phyloP scores from a whole-genome alignment of 257 asterid genomes.

The Solanum bulbocastanum region DNA sequence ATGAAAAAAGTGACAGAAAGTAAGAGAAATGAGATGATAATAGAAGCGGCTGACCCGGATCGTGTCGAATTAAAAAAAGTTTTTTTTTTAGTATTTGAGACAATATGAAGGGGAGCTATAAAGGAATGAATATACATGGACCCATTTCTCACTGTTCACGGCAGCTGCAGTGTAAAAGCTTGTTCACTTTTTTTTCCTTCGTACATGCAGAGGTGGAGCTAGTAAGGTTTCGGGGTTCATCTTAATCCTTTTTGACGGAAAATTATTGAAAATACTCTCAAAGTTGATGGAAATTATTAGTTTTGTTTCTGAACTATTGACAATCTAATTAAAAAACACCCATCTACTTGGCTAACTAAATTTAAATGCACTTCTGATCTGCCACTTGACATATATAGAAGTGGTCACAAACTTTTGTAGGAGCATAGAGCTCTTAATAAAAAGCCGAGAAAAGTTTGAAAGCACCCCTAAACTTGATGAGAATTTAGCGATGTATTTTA shows the following conservation, averaged over 20 bases:
- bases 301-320: not conserved
- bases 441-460: too few species aligned
- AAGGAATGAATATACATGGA: not conserved
- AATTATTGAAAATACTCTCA: fast-evolving
- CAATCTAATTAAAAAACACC: too few species aligned
- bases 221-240: not conserved
- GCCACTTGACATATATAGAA: not conserved
- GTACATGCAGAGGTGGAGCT: not conserved
- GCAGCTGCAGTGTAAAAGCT: not conserved
- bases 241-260: too few species aligned
- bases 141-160: not conserved
- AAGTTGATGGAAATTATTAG: not conserved
- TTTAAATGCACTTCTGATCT: too few species aligned
- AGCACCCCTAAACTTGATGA: too few species aligned
- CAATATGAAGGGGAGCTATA: slow-evolving; percentile 41
- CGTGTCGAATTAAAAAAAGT: slow-evolving; percentile 43
- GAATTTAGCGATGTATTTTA: too few species aligned
- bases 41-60: slow-evolving; percentile 90
- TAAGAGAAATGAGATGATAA: slow-evolving; percentile 18
- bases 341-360: too few species aligned
- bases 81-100: slow-evolving; percentile 18
- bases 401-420: too few species aligned
- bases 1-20: too few species aligned
- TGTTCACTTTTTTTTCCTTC: not conserved
- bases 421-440: too few species aligned